Evolutionary conservation across 345 rosid species (phyloP).

Genomic region (Salix purpurea): DNA sequence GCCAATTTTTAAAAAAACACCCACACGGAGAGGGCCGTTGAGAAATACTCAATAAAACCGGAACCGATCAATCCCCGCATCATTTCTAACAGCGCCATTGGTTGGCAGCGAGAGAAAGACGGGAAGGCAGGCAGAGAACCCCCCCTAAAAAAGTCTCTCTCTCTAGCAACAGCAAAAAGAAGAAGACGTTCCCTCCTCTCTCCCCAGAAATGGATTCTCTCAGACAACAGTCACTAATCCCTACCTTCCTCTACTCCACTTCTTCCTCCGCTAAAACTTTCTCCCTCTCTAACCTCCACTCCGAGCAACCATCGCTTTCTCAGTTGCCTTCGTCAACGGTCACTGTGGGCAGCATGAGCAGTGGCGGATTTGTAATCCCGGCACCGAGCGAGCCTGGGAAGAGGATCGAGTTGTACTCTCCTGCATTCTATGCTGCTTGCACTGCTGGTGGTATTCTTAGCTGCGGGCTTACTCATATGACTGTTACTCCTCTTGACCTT

Average conservation of each 20-base stretch:
- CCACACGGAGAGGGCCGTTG: background rate
- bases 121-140: background rate
- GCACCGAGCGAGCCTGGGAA: conserved; percentile 66
- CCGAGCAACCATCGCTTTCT: conserved; percentile 20
- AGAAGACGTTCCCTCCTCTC: background rate
- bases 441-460: conserved; percentile 84
- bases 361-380: conserved; percentile 32
- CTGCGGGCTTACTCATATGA: conserved; percentile 93
- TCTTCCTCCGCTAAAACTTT: conserved; percentile 33
- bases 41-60: conserved; percentile 26
- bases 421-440: conserved; percentile 84
- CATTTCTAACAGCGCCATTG: conserved; percentile 3
- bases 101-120: conserved; percentile 37
- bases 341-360: background rate
- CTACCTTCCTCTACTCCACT: conserved; percentile 59
- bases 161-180: background rate
- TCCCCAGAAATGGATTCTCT: conserved; percentile 43
- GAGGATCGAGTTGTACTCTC: conserved; percentile 85
- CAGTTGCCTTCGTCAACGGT: conserved; percentile 15
- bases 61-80: background rate
- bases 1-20: background rate
- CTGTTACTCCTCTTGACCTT: conserved; percentile 96
- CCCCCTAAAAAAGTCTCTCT: background rate
- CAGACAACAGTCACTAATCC: conserved; percentile 51
- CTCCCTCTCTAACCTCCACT: conserved; percentile 20